Evolutionary conservation across 345 rosid species (phyloP).

Genomic region (Boechera divaricarpa): DNA sequence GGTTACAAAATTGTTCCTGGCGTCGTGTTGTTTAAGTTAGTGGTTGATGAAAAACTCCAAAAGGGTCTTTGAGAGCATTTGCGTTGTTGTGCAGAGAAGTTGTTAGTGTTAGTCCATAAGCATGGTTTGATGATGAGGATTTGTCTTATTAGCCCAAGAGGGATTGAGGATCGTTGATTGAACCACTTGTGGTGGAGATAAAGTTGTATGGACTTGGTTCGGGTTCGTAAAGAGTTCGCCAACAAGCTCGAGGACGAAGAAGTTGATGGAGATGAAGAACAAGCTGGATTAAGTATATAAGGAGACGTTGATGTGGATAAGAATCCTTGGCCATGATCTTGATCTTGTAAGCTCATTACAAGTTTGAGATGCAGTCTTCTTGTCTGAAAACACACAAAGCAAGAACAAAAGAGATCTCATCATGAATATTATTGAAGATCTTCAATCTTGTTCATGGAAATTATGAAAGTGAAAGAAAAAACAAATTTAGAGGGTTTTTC

Average conservation of each 20-base stretch:
- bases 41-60: conserved; percentile 42
- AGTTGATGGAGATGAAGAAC: conserved; percentile 47
- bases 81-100: conserved; percentile 44
- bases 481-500: conserved; percentile 17
- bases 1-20: conserved; percentile 37
- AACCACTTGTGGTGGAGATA: conserved; percentile 46
- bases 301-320: conserved; percentile 41
- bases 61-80: conserved; percentile 45
- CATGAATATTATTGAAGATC: conserved; percentile 25
- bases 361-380: conserved; percentile 60
- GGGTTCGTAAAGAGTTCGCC: conserved; percentile 50
- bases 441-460: conserved; percentile 12
- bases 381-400: conserved; percentile 43
- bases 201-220: conserved; percentile 47
- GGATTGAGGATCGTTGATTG: conserved; percentile 46
- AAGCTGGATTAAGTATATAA: conserved; percentile 35
- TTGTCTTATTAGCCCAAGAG: conserved; percentile 52
- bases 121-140: conserved; percentile 39
- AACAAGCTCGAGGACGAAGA: conserved; percentile 53
- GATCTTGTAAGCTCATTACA: conserved; percentile 45
- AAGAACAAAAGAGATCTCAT: conserved; percentile 3
- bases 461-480: conserved; percentile 6
- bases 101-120: conserved; percentile 40
- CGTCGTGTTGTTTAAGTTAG: conserved; percentile 40
- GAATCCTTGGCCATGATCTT: conserved; percentile 42